phyloP scores from a whole-genome alignment of 192 early-diverging fungal genomes.

The Coemansia reversa region DNA sequence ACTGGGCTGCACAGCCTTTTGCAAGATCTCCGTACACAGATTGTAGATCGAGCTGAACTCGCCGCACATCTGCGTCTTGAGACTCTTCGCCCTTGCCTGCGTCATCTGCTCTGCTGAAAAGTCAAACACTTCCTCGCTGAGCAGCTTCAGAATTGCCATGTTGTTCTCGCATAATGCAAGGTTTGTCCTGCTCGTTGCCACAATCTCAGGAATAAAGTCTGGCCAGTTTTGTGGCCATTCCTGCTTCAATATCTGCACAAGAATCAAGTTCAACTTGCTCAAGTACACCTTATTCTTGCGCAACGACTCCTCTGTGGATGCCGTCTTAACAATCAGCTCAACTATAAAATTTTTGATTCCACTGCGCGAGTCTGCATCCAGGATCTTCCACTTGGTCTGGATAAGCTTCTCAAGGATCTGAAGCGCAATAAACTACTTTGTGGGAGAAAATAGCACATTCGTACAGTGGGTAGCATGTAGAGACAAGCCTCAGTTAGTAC shows the following conservation, averaged over 20 bases:
- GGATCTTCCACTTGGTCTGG: conserved; percentile 96
- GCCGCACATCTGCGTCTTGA: conserved; percentile 93
- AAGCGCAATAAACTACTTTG: conserved; percentile 82
- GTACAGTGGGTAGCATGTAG: background rate
- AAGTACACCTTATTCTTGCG: conserved; percentile 76
- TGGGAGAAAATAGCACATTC: background rate
- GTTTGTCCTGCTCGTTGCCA: conserved; percentile 89
- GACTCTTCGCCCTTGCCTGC: conserved; percentile 86
- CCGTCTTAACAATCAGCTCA: conserved; percentile 84
- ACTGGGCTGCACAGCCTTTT: conserved; percentile 84
- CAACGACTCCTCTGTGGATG: conserved; percentile 82
- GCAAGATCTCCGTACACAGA: conserved; percentile 91
- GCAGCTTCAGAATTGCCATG: conserved; percentile 97
- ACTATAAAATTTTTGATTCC: conserved; percentile 95
- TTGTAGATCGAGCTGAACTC: conserved; percentile 96
- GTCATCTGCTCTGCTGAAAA: conserved; percentile 99
- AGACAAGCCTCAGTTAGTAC: background rate
- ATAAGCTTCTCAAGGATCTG: conserved; percentile 92
- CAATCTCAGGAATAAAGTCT: conserved; percentile 96
- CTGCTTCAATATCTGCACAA: conserved; percentile 99
- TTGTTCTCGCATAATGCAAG: conserved; percentile 97
- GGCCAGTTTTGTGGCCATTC: conserved; percentile 99
- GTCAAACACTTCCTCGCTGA: conserved; percentile 99
- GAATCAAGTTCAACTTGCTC: conserved; percentile 89
- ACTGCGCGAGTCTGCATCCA: conserved; percentile 77